phyloP scores from a whole-genome alignment of 2,329 filamentous ascomycete species.

The Lasiodiplodia theobromae region DNA sequence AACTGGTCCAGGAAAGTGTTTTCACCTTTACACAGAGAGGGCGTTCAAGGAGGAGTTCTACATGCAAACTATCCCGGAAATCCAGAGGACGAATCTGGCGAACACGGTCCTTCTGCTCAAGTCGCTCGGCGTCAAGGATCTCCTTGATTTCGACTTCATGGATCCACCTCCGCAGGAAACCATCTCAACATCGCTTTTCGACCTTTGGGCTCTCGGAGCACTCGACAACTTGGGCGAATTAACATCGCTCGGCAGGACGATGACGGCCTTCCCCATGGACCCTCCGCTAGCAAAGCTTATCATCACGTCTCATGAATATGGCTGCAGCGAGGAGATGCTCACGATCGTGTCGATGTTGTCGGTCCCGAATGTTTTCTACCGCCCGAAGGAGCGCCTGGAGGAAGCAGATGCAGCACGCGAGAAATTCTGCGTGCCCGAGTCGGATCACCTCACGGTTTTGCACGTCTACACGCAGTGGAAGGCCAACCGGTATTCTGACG shows the following conservation, averaged over 20 bases:
- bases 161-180: constrained; percentile 97
- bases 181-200: constrained; percentile 95
- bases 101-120: constrained; percentile 96
- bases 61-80: constrained; percentile 95
- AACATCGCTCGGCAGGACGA: constrained; percentile 83
- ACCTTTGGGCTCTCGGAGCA: constrained; percentile 94
- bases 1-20: constrained; percentile 94
- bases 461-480: constrained; percentile 98
- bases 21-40: constrained; percentile 90
- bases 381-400: constrained; percentile 94
- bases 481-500: constrained; percentile 85
- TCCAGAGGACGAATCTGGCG: constrained; percentile 93
- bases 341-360: constrained; percentile 98
- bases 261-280: constrained; percentile 99
- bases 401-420: constrained; percentile 95
- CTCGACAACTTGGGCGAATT: constrained; percentile 93
- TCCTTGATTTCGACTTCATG: constrained; percentile 99
- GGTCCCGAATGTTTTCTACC: constrained; percentile 95
- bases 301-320: constrained; percentile 88
- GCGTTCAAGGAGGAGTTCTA: constrained; percentile 97
- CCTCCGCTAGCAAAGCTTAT: constrained; percentile 93
- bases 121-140: constrained; percentile 89
- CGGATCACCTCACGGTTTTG: constrained; percentile 92
- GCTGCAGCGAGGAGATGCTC: constrained; percentile 95
- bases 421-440: constrained; percentile 98